Base-by-base conservation (phyloP, 768 basidiomycete genomes). In the Amanita muscaria region DNA sequence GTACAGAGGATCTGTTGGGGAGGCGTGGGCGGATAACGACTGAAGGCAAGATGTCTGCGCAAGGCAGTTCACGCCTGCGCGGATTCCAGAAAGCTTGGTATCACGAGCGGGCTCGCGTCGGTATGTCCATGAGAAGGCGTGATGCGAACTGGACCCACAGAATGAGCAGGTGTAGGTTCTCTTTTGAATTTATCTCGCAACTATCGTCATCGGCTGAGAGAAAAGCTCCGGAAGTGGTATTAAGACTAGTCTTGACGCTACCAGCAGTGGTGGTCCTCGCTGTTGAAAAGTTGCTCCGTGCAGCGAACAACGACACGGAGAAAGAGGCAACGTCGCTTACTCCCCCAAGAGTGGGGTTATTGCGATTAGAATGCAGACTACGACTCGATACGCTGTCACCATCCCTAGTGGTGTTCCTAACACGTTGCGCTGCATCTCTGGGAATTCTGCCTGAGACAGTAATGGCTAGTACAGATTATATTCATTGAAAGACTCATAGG, bases 361-460 rank as follows among this genome's bases (percentile, higher is more conserved):
- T 49, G 66, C 70, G 11, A 67, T 66, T 21, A 72, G 67, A 65
- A 71, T 69, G 56, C 67, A 66, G 49, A 46, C 68, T n/a, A n/a
- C n/a, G n/a, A n/a, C n/a, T n/a, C 51, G 50, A 59, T 33, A 73
- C 70, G 39, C 66, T 65, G 37, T 72, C 71, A 1, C 60, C 58
- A 44, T 72, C 71, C 18, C 55, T 51, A 50, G 24, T 15, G 42
- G 25, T 35, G 56, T 41, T 49, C 57, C 10, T 54, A 46, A 24
- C 59, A 39, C 33, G 56, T 50, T 46, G 59, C 12, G 46, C 29
- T 12, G 45, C 41, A 16, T 49, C 44, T 24, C 55, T 45, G 36
- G 68, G 66, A 11, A 62, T 89, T 39, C 87, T 82, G 5, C 80
- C 63, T 1, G 83, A 69, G 9, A 92, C 77, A 57, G 92, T 88